phyloP scores from a whole-genome alignment of 495 filamentous ascomycete genomes.

The Annulohypoxylon bovei region DNA sequence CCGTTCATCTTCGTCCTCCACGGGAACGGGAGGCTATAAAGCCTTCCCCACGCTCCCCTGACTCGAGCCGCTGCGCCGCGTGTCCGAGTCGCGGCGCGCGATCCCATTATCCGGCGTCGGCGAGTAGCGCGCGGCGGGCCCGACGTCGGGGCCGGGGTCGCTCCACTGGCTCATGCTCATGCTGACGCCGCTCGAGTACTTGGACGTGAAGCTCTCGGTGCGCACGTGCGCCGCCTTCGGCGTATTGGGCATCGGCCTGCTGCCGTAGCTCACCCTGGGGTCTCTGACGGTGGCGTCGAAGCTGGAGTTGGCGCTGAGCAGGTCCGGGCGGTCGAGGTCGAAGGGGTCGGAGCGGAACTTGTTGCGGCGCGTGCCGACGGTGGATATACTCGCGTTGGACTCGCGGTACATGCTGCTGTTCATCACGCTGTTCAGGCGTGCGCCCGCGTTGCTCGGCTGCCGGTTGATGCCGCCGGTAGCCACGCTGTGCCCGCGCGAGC shows the following conservation, averaged over 20 bases:
- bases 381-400: slow-evolving; percentile 45
- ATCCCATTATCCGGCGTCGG: slow-evolving; percentile 33
- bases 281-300: slow-evolving; percentile 16
- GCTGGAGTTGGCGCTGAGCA: slow-evolving; percentile 47
- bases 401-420: slow-evolving; percentile 49
- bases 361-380: slow-evolving; percentile 49
- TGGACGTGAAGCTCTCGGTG: slow-evolving; percentile 53
- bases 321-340: slow-evolving; percentile 67
- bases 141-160: slow-evolving; percentile 63
- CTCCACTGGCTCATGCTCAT: slow-evolving; percentile 56
- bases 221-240: slow-evolving; percentile 41
- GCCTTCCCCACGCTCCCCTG: slow-evolving; percentile 54
- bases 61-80: slow-evolving; percentile 39
- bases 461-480: slow-evolving; percentile 42
- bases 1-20: not conserved
- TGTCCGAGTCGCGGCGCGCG: slow-evolving; percentile 21
- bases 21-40: slow-evolving; percentile 32
- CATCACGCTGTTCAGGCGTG: slow-evolving; percentile 17
- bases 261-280: slow-evolving; percentile 36
- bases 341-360: slow-evolving; percentile 73
- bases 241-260: slow-evolving; percentile 22
- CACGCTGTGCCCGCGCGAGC: slow-evolving; percentile 58
- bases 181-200: slow-evolving; percentile 59
- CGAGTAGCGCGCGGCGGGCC: slow-evolving; percentile 49
- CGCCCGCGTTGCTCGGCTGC: slow-evolving; percentile 23